Percentiles rank a stretch among this genome's conserved stretches.
Evolutionary conservation across 169 alveolate species (phyloP).

Genomic region (Plasmodium cynomolgi): DNA sequence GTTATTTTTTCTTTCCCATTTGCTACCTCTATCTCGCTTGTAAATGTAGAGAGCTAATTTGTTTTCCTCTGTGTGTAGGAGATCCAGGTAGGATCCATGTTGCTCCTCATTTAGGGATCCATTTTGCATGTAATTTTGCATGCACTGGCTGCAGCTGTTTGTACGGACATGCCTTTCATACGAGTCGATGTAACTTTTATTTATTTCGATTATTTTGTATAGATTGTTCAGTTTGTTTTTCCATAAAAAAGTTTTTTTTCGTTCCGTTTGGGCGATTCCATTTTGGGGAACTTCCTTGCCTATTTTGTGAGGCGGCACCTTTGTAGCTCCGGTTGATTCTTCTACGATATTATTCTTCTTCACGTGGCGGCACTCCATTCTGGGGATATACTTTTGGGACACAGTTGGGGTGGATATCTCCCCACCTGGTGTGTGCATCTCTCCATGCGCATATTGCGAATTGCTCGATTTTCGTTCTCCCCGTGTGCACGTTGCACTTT

Average conservation of each 20-base stretch:
- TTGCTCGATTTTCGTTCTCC: not conserved
- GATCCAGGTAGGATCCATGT: not conserved
- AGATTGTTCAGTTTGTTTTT: slow-evolving; percentile 41
- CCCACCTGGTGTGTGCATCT: not conserved
- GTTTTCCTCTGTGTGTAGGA: slow-evolving; percentile 5
- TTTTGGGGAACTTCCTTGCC: not conserved
- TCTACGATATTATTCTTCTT: not conserved
- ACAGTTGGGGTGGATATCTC: not conserved
- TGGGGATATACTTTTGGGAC: not conserved
- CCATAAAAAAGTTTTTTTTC: slow-evolving; percentile 7
- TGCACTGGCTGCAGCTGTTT: not conserved
- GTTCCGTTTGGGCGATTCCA: not conserved
- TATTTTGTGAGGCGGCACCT: not conserved
- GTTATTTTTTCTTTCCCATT: slow-evolving; percentile 24
- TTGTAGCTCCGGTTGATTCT: not conserved
- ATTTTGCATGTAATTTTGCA: not conserved
- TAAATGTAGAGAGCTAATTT: slow-evolving; percentile 66
- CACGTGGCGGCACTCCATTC: not conserved
- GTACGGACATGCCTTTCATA: not conserved
- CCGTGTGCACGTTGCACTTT: not conserved
- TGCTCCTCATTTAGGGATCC: not conserved
- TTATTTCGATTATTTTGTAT: slow-evolving; percentile 59
- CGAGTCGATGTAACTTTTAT: slow-evolving; percentile 3
- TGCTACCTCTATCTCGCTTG: slow-evolving; percentile 13
- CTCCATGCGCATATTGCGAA: not conserved